Percentiles rank a stretch among this genome's conserved stretches.
phyloP scores from a whole-genome alignment of 306 rosid genomes.

The Ormosia semicastrata region DNA sequence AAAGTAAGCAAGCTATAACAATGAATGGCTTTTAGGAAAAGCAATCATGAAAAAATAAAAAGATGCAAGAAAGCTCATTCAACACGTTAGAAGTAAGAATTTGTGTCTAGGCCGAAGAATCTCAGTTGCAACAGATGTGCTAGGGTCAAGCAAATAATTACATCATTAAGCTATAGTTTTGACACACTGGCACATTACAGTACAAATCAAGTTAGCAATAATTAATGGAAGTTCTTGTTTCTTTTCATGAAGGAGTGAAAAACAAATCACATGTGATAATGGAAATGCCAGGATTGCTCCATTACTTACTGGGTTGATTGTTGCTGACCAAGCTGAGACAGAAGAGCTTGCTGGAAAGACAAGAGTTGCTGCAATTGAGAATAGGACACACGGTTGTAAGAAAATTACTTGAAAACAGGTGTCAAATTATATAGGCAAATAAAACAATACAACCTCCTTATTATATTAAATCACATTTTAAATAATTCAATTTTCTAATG shows the following conservation, averaged over 20 bases:
- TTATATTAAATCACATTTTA: neutral
- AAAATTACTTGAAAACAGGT: neutral
- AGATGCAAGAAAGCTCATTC: neutral
- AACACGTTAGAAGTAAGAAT: neutral
- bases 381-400: constrained; percentile 9
- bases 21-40: neutral
- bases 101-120: neutral
- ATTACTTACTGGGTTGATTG: constrained; percentile 74
- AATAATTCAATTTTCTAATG: neutral
- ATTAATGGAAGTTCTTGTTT: neutral
- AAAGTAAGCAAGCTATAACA: neutral
- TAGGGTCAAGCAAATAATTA: neutral
- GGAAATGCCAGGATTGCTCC: constrained; percentile 13
- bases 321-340: constrained; percentile 60
- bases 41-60: neutral
- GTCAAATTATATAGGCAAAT: neutral
- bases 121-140: neutral
- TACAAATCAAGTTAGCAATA: constrained; percentile 21
- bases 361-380: constrained; percentile 56
- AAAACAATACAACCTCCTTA: constrained; percentile 9
- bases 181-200: neutral
- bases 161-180: neutral
- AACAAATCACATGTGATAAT: constrained; percentile 7
- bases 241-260: neutral
- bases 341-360: constrained; percentile 62